phyloP scores from a whole-genome alignment of 2,329 filamentous ascomycete species.

The Colletotrichum euphorbiae region DNA sequence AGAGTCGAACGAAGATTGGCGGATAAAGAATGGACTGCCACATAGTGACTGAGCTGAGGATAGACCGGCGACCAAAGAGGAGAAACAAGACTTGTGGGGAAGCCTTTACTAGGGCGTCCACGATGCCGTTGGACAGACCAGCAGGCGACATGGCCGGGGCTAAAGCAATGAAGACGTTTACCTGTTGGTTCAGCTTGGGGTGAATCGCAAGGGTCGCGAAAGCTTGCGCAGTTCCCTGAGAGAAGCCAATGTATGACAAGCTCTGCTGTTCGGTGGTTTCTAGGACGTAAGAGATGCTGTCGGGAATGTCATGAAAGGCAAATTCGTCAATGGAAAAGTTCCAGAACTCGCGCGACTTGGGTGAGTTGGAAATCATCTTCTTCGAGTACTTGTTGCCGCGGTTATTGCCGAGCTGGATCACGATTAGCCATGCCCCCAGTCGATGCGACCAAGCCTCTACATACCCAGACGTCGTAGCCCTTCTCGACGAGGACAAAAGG shows the following conservation, averaged over 20 bases:
- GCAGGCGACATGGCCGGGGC: conserved; percentile 97
- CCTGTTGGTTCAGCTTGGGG: conserved; percentile 88
- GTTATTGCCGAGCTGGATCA: conserved; percentile 85
- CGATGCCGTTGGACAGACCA: conserved; percentile 88
- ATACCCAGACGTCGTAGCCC: conserved; percentile 95
- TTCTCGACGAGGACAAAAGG: conserved; percentile 90
- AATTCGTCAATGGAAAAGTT: conserved; percentile 99
- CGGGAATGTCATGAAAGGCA: conserved; percentile 95
- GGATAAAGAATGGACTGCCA: conserved; percentile 98
- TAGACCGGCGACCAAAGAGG: conserved; percentile 90
- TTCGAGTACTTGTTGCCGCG: conserved; percentile 99
- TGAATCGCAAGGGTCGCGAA: conserved; percentile 95
- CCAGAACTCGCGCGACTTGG: conserved; percentile 86
- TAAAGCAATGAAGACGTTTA: conserved; percentile 95
- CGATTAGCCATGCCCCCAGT: conserved; percentile 41
- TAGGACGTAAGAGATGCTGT: conserved; percentile 93
- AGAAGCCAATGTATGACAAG: conserved; percentile 96
- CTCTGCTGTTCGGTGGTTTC: conserved; percentile 84
- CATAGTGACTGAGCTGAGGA: conserved; percentile 93
- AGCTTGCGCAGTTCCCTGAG: conserved; percentile 95
- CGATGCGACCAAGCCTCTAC: conserved; percentile 45
- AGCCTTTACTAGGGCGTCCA: conserved; percentile 92
- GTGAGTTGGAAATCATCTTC: conserved; percentile 83
- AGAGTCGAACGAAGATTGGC: conserved; percentile 88
- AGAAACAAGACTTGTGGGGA: conserved; percentile 93